phyloP scores from a whole-genome alignment of 2,329 filamentous ascomycete genomes.

The Ophiobolus disseminans region DNA sequence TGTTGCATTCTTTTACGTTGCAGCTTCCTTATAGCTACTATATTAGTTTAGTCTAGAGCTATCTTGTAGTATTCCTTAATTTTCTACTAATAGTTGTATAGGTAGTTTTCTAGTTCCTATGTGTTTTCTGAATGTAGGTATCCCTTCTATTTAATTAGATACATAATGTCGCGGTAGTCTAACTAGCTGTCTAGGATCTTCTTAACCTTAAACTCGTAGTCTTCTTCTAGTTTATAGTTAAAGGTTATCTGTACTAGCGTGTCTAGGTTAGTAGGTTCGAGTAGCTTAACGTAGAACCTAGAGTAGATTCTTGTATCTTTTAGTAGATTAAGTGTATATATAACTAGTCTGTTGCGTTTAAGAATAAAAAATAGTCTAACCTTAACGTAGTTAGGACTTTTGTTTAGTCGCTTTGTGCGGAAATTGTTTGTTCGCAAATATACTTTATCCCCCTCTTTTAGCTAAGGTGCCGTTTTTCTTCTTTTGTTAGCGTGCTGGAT shows the following conservation, averaged over 20 bases:
- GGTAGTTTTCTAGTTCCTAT: no score
- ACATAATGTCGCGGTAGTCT: no score
- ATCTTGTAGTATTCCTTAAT: no score
- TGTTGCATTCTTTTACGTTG: no score
- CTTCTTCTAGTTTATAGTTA: slow-evolving; percentile 2
- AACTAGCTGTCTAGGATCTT: not conserved
- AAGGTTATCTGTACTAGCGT: slow-evolving; percentile 9
- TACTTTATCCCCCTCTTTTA: slow-evolving; percentile 8
- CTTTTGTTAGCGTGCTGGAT: slow-evolving; percentile 11
- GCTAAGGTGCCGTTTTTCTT: slow-evolving; percentile 7
- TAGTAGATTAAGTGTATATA: slow-evolving; percentile 4
- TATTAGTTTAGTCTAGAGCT: no score
- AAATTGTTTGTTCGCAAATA: slow-evolving; percentile 11
- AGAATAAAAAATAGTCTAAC: slow-evolving; percentile 12
- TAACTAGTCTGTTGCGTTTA: slow-evolving; percentile 1
- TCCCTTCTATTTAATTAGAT: no score
- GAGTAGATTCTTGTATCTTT: not conserved
- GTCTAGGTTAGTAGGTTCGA: slow-evolving; percentile 1
- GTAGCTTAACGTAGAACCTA: slow-evolving; percentile 7
- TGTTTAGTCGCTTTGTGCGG: slow-evolving; percentile 1
- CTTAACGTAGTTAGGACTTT: slow-evolving; percentile 3
- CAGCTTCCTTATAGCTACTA: no score
- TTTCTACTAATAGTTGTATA: no score
- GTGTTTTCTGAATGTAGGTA: no score
- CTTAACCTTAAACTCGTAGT: not conserved